phyloP scores from a whole-genome alignment of 805 yeast species.

The Candida saitoana region DNA sequence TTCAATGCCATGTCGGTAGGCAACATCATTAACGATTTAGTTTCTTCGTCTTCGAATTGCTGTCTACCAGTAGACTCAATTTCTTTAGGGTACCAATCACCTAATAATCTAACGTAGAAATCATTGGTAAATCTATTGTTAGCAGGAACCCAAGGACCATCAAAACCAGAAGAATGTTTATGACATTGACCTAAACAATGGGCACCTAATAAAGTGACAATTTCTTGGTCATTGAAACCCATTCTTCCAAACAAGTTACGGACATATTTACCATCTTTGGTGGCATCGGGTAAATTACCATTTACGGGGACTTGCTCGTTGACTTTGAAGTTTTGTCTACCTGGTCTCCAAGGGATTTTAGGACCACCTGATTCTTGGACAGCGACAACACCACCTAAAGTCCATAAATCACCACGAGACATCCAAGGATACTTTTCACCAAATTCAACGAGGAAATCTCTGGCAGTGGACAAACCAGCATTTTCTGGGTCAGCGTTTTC shows the following conservation, averaged over 20 bases:
- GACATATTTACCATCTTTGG: conserved; percentile 60
- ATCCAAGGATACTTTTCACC: conserved; percentile 62
- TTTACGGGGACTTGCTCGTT: conserved; percentile 52
- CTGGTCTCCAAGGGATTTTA: conserved; percentile 76
- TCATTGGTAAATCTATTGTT: conserved; percentile 40
- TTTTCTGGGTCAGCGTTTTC: conserved; percentile 43
- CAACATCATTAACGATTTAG: conserved; percentile 48
- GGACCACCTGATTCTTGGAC: conserved; percentile 80
- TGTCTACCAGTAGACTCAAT: conserved; percentile 34
- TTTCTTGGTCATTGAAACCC: conserved; percentile 37
- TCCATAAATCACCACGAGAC: conserved; percentile 74
- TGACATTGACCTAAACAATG: conserved; percentile 41
- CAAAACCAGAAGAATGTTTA: conserved; percentile 33
- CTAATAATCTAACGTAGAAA: conserved; percentile 34
- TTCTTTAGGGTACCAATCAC: conserved; percentile 51
- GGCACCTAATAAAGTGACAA: conserved; percentile 41
- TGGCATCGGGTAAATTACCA: conserved; percentile 73
- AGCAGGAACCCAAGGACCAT: conserved; percentile 44
- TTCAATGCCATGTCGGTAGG: conserved; percentile 55
- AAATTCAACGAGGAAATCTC: conserved; percentile 54
- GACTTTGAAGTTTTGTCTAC: conserved; percentile 59
- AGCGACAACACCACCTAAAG: conserved; percentile 75
- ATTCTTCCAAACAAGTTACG: conserved; percentile 59
- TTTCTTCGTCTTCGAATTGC: conserved; percentile 39
- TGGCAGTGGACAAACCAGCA: conserved; percentile 58